Percentiles rank a stretch among this genome's conserved stretches.
Evolutionary conservation across 176 grass and related monocot genomes (phyloP).

Genomic region (Ampelocalamus luodianensis): DNA sequence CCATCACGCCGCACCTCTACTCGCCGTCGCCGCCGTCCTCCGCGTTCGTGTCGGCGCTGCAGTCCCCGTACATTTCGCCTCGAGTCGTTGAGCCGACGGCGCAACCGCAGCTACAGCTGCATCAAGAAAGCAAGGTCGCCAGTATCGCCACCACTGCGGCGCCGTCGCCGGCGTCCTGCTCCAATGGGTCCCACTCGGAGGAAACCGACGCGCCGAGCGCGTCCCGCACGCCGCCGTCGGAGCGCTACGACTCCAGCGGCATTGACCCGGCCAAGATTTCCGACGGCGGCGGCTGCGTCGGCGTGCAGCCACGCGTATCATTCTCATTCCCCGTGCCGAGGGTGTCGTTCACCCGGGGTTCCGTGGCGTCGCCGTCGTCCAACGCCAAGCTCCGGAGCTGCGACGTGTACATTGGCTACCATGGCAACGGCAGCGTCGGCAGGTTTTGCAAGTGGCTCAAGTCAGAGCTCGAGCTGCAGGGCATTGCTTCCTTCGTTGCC

Average conservation of each 20-base stretch:
- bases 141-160: conserved; percentile 51
- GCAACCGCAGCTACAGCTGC: conserved; percentile 8
- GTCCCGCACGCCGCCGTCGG: conserved; percentile 82
- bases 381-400: conserved; percentile 92
- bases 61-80: conserved; percentile 98
- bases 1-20: conserved; percentile 83
- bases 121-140: conserved; percentile 36
- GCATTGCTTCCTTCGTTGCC: conserved; percentile 89
- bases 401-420: conserved; percentile 94
- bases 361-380: conserved; percentile 73
- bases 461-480: conserved; percentile 91
- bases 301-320: conserved; percentile 60
- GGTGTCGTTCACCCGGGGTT: conserved; percentile 78
- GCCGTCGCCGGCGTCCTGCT: conserved; percentile 67
- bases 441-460: conserved; percentile 98
- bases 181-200: conserved; percentile 72
- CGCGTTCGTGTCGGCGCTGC: conserved; percentile 92
- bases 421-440: conserved; percentile 76
- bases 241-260: conserved; percentile 71
- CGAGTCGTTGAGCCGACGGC: conserved; percentile 57
- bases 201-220: conserved; percentile 77
- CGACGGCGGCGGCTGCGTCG: conserved; percentile 40
- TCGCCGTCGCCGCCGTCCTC: conserved; percentile 93
- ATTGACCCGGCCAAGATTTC: conserved; percentile 82
- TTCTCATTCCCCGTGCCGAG: conserved; percentile 96